Evolutionary conservation across 2,329 filamentous ascomycete genomes (phyloP).

Genomic region (Chaetomiaceae sp.): DNA sequence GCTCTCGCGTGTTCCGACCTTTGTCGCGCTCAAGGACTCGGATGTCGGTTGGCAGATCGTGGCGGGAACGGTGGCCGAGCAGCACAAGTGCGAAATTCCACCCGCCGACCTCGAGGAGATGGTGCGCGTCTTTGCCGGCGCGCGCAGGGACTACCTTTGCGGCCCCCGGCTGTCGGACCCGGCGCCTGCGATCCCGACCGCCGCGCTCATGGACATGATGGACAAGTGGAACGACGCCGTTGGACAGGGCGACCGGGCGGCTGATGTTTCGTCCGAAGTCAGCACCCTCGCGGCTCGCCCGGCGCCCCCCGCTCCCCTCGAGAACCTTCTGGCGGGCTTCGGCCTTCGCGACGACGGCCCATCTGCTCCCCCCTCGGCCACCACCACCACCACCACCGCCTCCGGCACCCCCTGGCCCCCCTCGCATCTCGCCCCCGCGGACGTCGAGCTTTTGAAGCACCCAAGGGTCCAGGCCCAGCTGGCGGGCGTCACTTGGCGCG

Average conservation of each 20-base stretch:
- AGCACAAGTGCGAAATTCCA: background rate
- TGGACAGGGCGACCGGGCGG: background rate
- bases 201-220: background rate
- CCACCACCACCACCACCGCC: background rate
- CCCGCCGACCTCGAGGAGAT: background rate
- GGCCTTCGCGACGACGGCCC: background rate
- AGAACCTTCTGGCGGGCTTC: background rate
- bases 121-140: background rate
- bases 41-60: background rate
- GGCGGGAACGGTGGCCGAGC: background rate
- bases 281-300: background rate
- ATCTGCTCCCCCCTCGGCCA: background rate
- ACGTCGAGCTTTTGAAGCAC: background rate
- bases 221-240: conserved; percentile 2
- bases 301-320: background rate
- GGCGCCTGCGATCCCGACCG: background rate
- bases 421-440: background rate
- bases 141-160: background rate
- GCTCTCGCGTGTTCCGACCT: background rate
- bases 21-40: background rate
- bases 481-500: background rate
- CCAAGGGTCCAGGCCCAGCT: background rate
- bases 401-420: background rate
- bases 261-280: background rate
- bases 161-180: background rate